These are phyloP conservation scores for Microsporum audouinii DNA, from an alignment of 2,329 filamentous ascomycete species.

Conservation along the genomic window DNA sequence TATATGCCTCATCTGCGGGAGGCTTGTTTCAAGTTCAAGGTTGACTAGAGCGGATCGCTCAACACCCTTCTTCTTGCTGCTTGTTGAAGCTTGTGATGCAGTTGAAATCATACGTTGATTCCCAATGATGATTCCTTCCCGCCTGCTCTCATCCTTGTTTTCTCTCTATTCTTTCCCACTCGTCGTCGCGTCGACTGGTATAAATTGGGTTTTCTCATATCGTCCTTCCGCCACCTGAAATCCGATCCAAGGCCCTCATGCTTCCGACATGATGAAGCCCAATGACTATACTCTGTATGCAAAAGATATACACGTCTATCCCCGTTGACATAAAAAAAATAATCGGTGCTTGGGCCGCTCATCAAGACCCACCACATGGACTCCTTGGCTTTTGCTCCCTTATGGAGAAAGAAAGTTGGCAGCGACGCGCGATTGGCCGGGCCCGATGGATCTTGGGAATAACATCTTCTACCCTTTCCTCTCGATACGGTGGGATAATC, in stretches of 20 bases:
- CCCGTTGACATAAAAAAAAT: not conserved
- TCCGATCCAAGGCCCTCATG: too few species aligned
- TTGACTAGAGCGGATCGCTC: not conserved
- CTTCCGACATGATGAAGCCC: too few species aligned
- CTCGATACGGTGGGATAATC: not conserved
- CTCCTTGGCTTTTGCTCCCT: not conserved
- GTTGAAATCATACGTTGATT: not conserved
- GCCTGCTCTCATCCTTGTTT: not conserved
- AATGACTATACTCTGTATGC: too few species aligned
- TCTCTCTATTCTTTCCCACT: not conserved
- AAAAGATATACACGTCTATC: too few species aligned
- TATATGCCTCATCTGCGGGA: not conserved
- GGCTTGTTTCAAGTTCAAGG: slow-evolving; percentile 1
- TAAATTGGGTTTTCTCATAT: too few species aligned
- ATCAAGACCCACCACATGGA: not conserved
- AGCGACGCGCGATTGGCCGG: not conserved
- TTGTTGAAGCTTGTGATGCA: not conserved
- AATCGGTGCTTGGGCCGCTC: not conserved
- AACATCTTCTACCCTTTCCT: not conserved
- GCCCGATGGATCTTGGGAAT: not conserved
- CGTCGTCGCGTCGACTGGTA: not conserved
- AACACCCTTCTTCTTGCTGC: not conserved
- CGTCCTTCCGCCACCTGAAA: too few species aligned
- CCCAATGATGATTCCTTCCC: not conserved
- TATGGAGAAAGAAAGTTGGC: not conserved